Evolutionary conservation across 2,329 filamentous ascomycete genomes (phyloP), one percentile per base, ranked within the genome.

Genomic region (Cylindrodendrum hubeiense): DNA sequence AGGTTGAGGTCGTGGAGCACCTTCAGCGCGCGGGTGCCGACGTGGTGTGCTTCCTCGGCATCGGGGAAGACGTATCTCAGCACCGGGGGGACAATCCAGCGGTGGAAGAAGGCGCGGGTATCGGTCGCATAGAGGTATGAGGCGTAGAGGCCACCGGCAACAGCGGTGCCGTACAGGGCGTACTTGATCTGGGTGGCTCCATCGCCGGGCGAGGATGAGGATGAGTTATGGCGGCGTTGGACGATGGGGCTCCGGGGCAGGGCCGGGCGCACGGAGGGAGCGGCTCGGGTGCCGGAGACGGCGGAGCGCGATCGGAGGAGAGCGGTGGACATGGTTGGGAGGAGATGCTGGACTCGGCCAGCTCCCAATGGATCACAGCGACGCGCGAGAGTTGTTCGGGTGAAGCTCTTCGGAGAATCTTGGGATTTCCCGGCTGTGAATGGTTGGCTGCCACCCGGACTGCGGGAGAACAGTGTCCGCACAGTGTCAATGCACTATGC

Each of bases 11-110:
- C 84, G 80, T 96, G 92, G 19, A 97, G 85, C 1, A 83, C 81
- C 80, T 93, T 92, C 75, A 99, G 83, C 7, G 89, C 84, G 39
- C 85, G 82, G 3, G 93, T 94, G 54, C 93, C 93, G 22, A 86
- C 84, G 75, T 97, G 91, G 78, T 99, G 96, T n/a, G 95, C 96
- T 41, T 97, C 94, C 79, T 99, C 96, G 63, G 92, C 92, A 73
- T 96, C 93, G 5, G 91, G 86, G 78, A 89, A 91, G 63, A 93
- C 63, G 56, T 85, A 80, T 53, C 93, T 90, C 5, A 96, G 76
- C 19, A 90, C 76, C 0, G 87, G 92, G 2, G 92, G 90, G 15
- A 91, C 83, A 30, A 91, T 79, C 79, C 88, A 93, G 73, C 86
- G 87, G 79, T 95, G 91, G 63, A 90, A 76, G 63, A 89, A 91